Conservation (phyloP, 495 filamentous ascomycete species). For the Xylaria venustula region DNA sequence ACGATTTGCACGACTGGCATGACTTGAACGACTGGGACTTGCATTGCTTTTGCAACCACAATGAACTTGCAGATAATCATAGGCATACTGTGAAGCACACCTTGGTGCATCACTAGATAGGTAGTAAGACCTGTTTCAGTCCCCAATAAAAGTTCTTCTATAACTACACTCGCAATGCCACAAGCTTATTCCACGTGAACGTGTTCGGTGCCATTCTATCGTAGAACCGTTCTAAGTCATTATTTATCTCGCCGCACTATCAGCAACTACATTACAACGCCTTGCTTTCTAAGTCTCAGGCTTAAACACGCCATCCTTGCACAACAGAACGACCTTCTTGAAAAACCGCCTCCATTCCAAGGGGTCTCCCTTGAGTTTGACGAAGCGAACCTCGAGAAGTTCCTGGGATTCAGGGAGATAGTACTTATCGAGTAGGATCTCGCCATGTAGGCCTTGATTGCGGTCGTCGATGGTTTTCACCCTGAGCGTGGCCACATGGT, state of each 20-base stretch:
- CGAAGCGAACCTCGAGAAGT: conserved; percentile 82
- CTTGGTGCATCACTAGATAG: no score
- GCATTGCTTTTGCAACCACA: no score
- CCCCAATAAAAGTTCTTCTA: no score
- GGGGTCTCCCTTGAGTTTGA: conserved; percentile 94
- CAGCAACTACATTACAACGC: not conserved
- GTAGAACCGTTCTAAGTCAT: not conserved
- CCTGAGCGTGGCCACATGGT: conserved; percentile 62
- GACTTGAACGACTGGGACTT: no score
- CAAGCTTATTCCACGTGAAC: no score
- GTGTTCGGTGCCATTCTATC: not conserved
- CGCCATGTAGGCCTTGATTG: conserved; percentile 77
- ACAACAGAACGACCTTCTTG: conserved; percentile 82
- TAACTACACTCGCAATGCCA: no score
- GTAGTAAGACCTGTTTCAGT: no score
- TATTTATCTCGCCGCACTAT: not conserved
- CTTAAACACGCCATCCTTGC: conserved; percentile 71
- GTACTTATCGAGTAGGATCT: conserved; percentile 76
- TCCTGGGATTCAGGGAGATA: conserved; percentile 48
- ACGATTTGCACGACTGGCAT: no score
- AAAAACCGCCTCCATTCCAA: conserved; percentile 97
- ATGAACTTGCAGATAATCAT: no score
- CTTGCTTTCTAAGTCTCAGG: conserved; percentile 36
- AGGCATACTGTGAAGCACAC: no score
- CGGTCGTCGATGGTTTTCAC: conserved; percentile 77